Base-by-base conservation (phyloP, 1,284 basidiomycete genomes). In the Farysia itapuensis region DNA sequence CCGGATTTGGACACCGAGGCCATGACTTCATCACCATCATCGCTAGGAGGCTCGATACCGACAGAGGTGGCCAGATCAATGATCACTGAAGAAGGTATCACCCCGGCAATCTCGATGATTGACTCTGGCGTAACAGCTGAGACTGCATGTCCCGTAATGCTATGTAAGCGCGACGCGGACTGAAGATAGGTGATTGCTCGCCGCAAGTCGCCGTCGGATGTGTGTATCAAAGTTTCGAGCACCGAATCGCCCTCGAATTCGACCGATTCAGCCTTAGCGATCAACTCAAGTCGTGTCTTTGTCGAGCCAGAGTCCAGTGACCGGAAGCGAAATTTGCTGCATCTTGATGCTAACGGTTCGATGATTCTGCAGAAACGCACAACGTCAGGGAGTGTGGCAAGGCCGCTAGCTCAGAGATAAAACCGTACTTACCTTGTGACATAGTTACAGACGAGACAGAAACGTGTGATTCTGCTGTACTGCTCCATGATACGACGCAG, bases 391-490 rank as follows among this genome's bases (percentile, higher is more conserved):
- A 28, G 26, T n/a, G n/a, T 11, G 26, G 26, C 26, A 28, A 28
- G 26, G 26, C n/a, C n/a, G 26, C n/a, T 9, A 9, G 26, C n/a
- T 28, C n/a, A n/a, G 26, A 11, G 26, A 28, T n/a, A 28, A 11
- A n/a, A 28, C 11, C 26, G 23, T n/a, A 71, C 83, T 53, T 37
- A 92, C 91, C 94, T 83, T 2, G 95, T 98, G 21, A 99, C 95
- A 78, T 98, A 99, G 81, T 99, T 99, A 81, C 95, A 99, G 5
- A 98, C 90, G 16, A 99, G 82, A 79, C 95, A 99, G 80, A 99
- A 99, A 4, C 95, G 84, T 25, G 95, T 98, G 75, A 97, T 98
- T 38, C 87, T 84, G 6, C 90, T 91, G 74, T 98, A 93, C 26
- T 86, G 93, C 79, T 99, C 95, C 95, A 99, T 99, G 74, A 98